Evolutionary conservation across 139 green algal species (phyloP), one percentile per base, ranked within the genome.

Genomic region (Micractinium conductrix): DNA sequence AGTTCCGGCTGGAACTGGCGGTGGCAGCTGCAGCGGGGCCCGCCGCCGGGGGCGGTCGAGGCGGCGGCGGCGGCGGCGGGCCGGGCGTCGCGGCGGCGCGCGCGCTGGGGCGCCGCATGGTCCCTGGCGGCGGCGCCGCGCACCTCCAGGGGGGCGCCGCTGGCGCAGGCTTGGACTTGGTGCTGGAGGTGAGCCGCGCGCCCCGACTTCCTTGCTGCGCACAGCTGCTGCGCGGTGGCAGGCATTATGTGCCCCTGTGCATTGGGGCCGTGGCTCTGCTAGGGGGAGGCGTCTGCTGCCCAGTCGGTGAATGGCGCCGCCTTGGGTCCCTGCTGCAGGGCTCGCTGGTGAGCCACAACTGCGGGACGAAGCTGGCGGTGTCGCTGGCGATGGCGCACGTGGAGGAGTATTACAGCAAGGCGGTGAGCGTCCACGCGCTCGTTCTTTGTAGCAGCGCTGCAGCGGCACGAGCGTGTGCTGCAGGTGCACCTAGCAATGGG

Each of bases 331-430:
- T n/a, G n/a, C n/a, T n/a, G n/a, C n/a, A 91, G 40, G 93, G 92
- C 4, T 82, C 83, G 2, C 40, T 96, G 38, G 4, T 48, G 9
- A 93, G 88, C 65, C 44, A 58, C 7, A 90, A 92, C 58, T 96
- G 93, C 83, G 88, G 85, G 30, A 63, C 94, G 12, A 22, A 45
- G 35, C 70, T 97, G 35, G 26, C 83, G 21, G 67, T 97, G 42
- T 92, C 90, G 43, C 87, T 88, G 16, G 82, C 73, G 1, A 90
- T 86, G 6, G 81, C 93, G 10, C 88, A 94, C 62, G 68, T 96
- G 85, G 91, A 97, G 81, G 76, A 73, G 28, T 95, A 93, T 76
- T 94, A 93, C 55, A 87, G 86, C 60, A 96, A 97, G 87, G 93
- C 90, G 19, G 78, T 81, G 75, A 71, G 75, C 1, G 12, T 21